Evolutionary conservation across 352 stramenopile genomes (phyloP).

Genomic region (Globisporangium cederbergense): DNA sequence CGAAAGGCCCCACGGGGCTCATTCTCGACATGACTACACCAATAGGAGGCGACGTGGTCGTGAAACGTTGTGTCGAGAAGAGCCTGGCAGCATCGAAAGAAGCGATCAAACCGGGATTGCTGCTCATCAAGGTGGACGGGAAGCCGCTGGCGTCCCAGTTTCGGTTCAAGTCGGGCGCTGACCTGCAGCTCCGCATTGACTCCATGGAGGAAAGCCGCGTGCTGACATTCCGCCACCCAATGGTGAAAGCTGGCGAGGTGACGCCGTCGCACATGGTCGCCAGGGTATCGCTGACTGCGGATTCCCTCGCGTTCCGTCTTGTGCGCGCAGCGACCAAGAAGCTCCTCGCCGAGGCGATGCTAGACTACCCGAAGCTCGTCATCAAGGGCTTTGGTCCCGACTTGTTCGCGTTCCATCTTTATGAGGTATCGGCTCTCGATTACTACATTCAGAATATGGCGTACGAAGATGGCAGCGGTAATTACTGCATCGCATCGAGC

Average conservation of each 20-base stretch:
- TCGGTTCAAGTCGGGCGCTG: conserved; percentile 42
- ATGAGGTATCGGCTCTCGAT: conserved; percentile 54
- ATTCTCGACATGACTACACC: conserved; percentile 38
- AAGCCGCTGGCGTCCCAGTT: conserved; percentile 46
- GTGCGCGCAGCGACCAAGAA: conserved; percentile 62
- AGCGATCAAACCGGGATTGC: conserved; percentile 62
- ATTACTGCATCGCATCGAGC: conserved; percentile 78
- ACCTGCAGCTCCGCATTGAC: conserved; percentile 59
- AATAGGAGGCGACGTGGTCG: conserved; percentile 34
- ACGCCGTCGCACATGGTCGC: conserved; percentile 54
- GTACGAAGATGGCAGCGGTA: conserved; percentile 28
- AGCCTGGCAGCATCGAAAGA: conserved; percentile 61
- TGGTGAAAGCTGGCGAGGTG: conserved; percentile 47
- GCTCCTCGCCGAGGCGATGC: conserved; percentile 53
- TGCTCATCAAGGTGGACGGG: conserved; percentile 73
- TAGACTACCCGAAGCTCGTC: conserved; percentile 43
- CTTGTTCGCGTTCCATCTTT: conserved; percentile 81
- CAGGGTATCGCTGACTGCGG: conserved; percentile 43
- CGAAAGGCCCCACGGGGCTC: conserved; percentile 59
- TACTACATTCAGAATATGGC: conserved; percentile 81
- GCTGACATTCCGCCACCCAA: conserved; percentile 78
- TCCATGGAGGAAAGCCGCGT: conserved; percentile 44
- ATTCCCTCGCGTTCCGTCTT: conserved; percentile 65
- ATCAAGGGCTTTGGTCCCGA: conserved; percentile 75
- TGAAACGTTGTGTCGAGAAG: conserved; percentile 44